Conservation (phyloP, 768 basidiomycete species). For the Phylloporus sp. region DNA sequence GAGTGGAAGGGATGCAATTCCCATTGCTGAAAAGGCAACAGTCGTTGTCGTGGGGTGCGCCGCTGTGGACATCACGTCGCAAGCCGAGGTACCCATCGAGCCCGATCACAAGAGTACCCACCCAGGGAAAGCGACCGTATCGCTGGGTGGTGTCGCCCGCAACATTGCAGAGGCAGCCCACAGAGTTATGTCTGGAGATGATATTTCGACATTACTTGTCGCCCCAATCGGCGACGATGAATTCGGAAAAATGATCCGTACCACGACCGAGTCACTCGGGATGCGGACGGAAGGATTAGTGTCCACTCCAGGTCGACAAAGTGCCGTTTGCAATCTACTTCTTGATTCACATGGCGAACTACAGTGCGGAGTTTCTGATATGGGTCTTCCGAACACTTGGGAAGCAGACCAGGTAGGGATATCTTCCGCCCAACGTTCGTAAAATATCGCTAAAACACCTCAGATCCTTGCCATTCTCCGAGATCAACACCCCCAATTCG, state of each 20-base stretch:
- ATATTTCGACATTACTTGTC: slow-evolving; percentile 51
- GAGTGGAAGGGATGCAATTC: neutral
- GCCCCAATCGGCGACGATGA: slow-evolving; percentile 73
- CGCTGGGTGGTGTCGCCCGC: slow-evolving; percentile 88
- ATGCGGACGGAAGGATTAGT: slow-evolving; percentile 81
- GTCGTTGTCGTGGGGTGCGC: slow-evolving; percentile 80
- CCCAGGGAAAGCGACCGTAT: slow-evolving; percentile 68
- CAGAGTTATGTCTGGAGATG: slow-evolving; percentile 42
- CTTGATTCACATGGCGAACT: slow-evolving; percentile 68
- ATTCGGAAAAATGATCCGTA: slow-evolving; percentile 62
- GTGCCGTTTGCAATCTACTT: slow-evolving; percentile 85
- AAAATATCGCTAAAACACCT: neutral
- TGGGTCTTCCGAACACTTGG: slow-evolving; percentile 61
- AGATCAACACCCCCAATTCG: slow-evolving; percentile 46
- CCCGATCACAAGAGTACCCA: slow-evolving; percentile 62
- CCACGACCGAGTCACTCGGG: slow-evolving; percentile 55
- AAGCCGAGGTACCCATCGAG: slow-evolving; percentile 30
- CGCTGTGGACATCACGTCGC: slow-evolving; percentile 83
- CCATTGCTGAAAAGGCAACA: slow-evolving; percentile 31
- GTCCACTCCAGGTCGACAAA: slow-evolving; percentile 37
- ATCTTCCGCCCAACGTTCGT: neutral
- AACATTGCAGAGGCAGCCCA: slow-evolving; percentile 92
- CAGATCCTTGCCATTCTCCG: slow-evolving; percentile 52
- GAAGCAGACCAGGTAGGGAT: slow-evolving; percentile 39
- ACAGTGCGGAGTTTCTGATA: slow-evolving; percentile 87